Base-by-base conservation (phyloP, 2,329 filamentous ascomycete species). In the Phyllosticta capitalensis region DNA sequence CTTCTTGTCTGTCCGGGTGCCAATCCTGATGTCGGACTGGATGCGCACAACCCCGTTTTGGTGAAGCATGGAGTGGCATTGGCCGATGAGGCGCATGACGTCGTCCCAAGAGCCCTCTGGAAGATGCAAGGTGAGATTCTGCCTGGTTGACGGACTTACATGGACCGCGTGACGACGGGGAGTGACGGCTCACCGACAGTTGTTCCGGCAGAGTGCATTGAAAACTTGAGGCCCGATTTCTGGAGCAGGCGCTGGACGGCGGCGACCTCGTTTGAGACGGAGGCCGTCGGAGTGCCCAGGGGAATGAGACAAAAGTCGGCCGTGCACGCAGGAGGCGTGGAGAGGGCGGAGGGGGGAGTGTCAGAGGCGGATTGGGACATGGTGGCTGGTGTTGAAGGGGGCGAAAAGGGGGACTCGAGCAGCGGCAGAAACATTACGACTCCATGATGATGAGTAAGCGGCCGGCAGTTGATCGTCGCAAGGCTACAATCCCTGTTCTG, bases 251-350 rank as follows among this genome's bases (percentile, higher is more conserved):
- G 84, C 76, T 97, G 92, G 45, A 97, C 90, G 63, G 88, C 86
- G 33, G 92, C 92, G 28, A 99, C 85, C 71, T 97, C 89, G 58
- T 75, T 72, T 6, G 76, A 77, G n/a, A 80, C 78, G 7, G 75
- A 77, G 2, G 78, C 76, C 1, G 75, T 76, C 3, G 76, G 75
- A 10, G 78, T 80, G 61, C 78, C 78, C 54, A 97, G 86, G 1
- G 92, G 92, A 62, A 96, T 87, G 65, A 96, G 79, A 73, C 92
- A 96, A 72, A 96, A 96, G 75, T 96, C 92, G 61, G 88, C 92
- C 58, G 87, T 90, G 75, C 90, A 95, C 60, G 84, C 77, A 59
- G 82, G 77, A 3, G 92, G 92, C 0, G 90, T 92, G 26, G 58
- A 49, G 33, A 71, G 63, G 6, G 64, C 63, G 6, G 63, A 64